Percentiles rank a stretch among this genome's conserved stretches.
Conservation (phyloP, 148 eudicot genomes). For the Cornus florida region DNA sequence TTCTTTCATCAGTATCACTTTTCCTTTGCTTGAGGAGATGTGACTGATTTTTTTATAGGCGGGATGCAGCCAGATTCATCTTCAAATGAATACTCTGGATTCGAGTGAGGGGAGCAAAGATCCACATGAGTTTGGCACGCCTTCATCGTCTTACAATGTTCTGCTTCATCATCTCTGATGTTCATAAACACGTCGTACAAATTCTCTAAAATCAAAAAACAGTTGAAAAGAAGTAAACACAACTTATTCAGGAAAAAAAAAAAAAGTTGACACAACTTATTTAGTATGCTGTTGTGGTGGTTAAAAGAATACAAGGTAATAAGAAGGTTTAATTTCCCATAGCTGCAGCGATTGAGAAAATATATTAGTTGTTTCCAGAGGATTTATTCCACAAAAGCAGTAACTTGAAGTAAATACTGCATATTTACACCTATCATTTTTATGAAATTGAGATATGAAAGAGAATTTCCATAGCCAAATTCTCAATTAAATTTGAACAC, state of each 20-base stretch:
- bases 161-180: constrained; percentile 97
- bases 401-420: not conserved
- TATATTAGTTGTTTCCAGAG: not conserved
- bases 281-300: not conserved
- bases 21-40: constrained; percentile 30
- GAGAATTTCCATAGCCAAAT: not conserved
- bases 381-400: not conserved
- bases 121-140: constrained; percentile 93
- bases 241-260: not conserved
- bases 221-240: not conserved
- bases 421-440: not conserved
- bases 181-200: constrained; percentile 85
- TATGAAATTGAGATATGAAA: not conserved
- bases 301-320: not conserved
- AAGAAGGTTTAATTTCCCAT: not conserved
- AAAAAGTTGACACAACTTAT: too few species aligned
- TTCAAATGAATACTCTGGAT: constrained; percentile 27
- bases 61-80: constrained; percentile 52
- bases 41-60: constrained; percentile 64
- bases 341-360: not conserved
- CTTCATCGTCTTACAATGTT: constrained; percentile 98
- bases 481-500: not conserved
- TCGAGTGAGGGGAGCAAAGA: constrained; percentile 91
- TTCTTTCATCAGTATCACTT: constrained; percentile 11
- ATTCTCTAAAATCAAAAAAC: constrained; percentile 44